Evolutionary conservation across 169 alveolate species (phyloP).

Genomic region (Neospora caninum): DNA sequence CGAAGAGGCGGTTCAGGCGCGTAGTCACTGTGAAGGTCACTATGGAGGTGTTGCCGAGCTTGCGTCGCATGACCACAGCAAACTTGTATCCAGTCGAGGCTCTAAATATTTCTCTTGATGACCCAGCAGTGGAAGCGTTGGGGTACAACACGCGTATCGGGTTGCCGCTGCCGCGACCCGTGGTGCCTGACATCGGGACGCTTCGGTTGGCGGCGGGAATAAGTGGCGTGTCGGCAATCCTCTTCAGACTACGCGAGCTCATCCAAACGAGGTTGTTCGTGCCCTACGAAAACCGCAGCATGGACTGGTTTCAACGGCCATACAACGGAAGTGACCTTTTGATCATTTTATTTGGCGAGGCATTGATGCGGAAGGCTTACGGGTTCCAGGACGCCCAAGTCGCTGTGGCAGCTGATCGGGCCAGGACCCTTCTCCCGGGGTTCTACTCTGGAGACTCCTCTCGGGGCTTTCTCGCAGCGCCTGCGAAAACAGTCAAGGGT

Average conservation of each 20-base stretch:
- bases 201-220: background rate
- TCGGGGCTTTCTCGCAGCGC: background rate
- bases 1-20: background rate
- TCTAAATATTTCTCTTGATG: background rate
- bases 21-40: background rate
- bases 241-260: background rate
- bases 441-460: background rate
- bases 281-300: background rate
- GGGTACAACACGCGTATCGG: background rate
- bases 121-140: background rate
- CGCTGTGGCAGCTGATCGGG: background rate
- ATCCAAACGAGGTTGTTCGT: background rate
- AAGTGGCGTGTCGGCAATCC: background rate
- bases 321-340: constrained; percentile 1
- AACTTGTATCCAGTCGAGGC: background rate
- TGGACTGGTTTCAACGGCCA: constrained; percentile 1
- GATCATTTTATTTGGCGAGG: background rate
- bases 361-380: background rate
- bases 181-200: background rate
- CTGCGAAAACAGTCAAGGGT: background rate
- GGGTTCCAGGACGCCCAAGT: background rate
- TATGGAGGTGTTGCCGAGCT: background rate
- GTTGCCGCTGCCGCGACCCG: background rate
- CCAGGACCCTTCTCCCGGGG: background rate
- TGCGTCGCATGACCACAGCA: background rate